Percentiles rank a stretch among this genome's conserved stretches.
These are phyloP conservation scores for Leccinum fibrillosum DNA, from an alignment of 768 basidiomycete genomes.

Conservation along the genomic window DNA sequence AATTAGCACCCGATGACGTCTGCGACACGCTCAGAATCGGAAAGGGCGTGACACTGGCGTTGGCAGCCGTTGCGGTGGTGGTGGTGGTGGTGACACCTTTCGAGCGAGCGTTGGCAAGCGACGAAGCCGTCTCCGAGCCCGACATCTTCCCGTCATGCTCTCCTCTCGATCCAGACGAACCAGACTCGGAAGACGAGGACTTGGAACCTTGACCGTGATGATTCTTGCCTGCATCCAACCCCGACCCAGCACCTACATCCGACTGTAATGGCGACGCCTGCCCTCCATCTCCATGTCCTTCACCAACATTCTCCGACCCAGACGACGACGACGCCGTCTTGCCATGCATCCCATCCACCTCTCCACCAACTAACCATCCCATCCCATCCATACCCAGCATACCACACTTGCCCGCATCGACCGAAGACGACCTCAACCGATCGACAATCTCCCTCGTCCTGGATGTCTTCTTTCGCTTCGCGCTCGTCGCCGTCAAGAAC, in stretches of 20 bases:
- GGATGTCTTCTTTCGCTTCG: conserved; percentile 25
- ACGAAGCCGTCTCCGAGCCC: no score
- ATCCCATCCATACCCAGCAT: not conserved
- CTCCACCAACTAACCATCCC: no score
- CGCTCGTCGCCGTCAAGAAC: conserved; percentile 17
- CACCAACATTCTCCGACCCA: conserved; percentile 5
- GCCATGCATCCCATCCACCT: not conserved
- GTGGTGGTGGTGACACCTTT: no score
- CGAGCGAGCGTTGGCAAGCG: no score
- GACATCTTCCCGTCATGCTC: no score
- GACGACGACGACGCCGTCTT: not conserved
- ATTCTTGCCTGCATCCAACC: conserved; percentile 3
- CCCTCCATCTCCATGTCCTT: not conserved
- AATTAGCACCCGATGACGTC: no score
- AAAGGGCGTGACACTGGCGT: no score
- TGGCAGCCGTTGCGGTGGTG: no score
- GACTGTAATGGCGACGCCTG: not conserved
- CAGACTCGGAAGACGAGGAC: not conserved
- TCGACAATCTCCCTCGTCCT: conserved; percentile 31
- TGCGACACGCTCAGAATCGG: no score
- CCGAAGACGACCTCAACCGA: conserved; percentile 23
- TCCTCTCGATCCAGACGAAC: no score
- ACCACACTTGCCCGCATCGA: conserved; percentile 19
- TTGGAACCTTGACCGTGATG: not conserved
- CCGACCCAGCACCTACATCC: not conserved